Base-by-base conservation (phyloP, 164 flowering plant genomes). In the Paratinospora sagittata region DNA sequence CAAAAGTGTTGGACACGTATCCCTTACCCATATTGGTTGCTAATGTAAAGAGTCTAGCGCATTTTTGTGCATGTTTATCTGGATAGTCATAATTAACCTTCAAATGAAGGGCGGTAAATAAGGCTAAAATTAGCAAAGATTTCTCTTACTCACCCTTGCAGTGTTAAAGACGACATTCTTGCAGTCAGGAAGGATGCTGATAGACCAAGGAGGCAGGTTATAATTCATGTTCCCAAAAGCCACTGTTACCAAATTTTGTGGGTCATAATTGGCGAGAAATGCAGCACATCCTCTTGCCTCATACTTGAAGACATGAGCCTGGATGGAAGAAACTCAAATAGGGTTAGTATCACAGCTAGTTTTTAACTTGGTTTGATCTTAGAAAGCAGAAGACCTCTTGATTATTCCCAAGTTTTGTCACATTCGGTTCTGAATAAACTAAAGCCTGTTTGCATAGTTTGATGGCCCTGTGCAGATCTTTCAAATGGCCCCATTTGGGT, bases 131-230 rank as follows among this genome's bases (percentile, higher is more conserved):
- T 26, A 65, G 1, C 39, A 34, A 0, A 47, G 57, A 66, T 47
- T 34, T 30, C 60, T 52, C 26, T 60, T 47, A 30, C 83, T 81
- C 81, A 92, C 97, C 84, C 79, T 81, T 73, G 98, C 98, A 36
- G 98, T 89, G 84, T 93, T 93, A 80, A 76, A 88, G 76, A 84
- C 86, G 9, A 39, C 85, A 39, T 76, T 89, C 75, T 84, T 89
- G 88, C 97, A 92, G 84, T 90, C 96, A 26, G 97, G 97, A n/a
- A 92, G 89, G 72, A 92, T 88, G 85, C 96, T 92, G 76, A 92
- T 71, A 13, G 97, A 92, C 92, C 93, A 89, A 66, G 91, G 87
- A 58, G 98, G 97, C 74, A 93, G 77, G 63, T 88, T 81, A 72
- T 89, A 93, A 24, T 77, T 81, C 67, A 17, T 17, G 68, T 81